Conservation (phyloP, 805 yeast species). For the Candida fluviatilis region DNA sequence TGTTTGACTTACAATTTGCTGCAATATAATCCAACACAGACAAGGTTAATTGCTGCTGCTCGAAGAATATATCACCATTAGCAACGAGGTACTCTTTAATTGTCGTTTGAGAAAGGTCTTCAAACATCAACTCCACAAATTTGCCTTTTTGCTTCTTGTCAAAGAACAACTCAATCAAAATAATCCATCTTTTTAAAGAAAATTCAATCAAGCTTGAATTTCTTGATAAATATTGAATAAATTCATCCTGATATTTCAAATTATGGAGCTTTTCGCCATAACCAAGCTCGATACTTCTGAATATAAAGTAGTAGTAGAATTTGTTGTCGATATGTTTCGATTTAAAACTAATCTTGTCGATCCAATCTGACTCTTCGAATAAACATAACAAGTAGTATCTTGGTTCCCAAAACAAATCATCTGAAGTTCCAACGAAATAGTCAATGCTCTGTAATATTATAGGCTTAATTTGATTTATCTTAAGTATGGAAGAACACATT, state of each 20-base stretch:
- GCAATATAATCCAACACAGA: conserved; percentile 19
- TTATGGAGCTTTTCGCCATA: conserved; percentile 9
- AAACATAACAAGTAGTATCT: conserved; percentile 45
- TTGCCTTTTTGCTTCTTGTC: conserved; percentile 19
- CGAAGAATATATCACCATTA: conserved; percentile 41
- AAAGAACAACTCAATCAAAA: conserved; percentile 38
- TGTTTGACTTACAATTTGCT: conserved; percentile 3
- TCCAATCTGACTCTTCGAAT: conserved; percentile 23
- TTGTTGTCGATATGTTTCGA: conserved; percentile 7
- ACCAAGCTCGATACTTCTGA: conserved; percentile 49
- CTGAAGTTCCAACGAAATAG: conserved; percentile 12
- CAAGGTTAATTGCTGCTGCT: conserved; percentile 39
- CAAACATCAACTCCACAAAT: conserved; percentile 26
- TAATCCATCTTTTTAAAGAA: conserved; percentile 51
- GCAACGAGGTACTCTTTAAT: conserved; percentile 12
- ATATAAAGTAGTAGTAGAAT: conserved; percentile 32
- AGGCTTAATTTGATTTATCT: conserved; percentile 12
- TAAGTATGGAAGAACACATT: conserved; percentile 21
- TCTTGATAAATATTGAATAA: conserved; percentile 10
- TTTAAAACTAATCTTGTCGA: conserved; percentile 11
- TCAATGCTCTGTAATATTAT: conserved; percentile 8
- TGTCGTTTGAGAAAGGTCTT: conserved; percentile 3
- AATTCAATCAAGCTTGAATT: conserved; percentile 9
- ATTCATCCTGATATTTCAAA: conserved; percentile 8
- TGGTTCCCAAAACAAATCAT: conserved; percentile 39